phyloP scores from a whole-genome alignment of 495 filamentous ascomycete genomes.

The Pyrenula massariospora region DNA sequence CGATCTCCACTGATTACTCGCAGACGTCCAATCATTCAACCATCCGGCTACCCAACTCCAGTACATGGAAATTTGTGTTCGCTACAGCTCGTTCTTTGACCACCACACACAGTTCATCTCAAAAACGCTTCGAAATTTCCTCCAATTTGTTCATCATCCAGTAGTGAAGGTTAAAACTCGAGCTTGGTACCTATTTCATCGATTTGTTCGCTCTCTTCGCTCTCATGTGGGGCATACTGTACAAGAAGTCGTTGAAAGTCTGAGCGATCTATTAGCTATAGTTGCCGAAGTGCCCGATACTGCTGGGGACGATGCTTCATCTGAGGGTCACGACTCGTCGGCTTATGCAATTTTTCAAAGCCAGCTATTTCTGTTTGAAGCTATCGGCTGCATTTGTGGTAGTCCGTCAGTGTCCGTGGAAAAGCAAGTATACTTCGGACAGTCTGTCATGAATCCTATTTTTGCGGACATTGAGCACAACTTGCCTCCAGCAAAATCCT shows the following conservation, averaged over 20 bases:
- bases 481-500: constrained; percentile 57
- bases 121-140: constrained; percentile 82
- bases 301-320: constrained; percentile 77
- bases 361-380: constrained; percentile 89
- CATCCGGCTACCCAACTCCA: constrained; percentile 89
- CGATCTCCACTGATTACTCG: constrained; percentile 7
- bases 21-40: constrained; percentile 70
- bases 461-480: constrained; percentile 76
- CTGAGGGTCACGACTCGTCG: constrained; percentile 77
- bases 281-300: constrained; percentile 76
- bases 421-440: constrained; percentile 73
- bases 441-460: constrained; percentile 74
- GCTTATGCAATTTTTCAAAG: constrained; percentile 80
- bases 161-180: constrained; percentile 74
- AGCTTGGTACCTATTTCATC: constrained; percentile 94
- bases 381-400: constrained; percentile 81
- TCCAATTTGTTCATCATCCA: constrained; percentile 75
- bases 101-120: constrained; percentile 65
- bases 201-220: constrained; percentile 81
- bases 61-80: constrained; percentile 96
- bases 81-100: constrained; percentile 90
- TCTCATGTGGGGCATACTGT: constrained; percentile 76
- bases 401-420: constrained; percentile 59
- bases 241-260: constrained; percentile 78
- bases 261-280: constrained; percentile 79